Evolutionary conservation across 2,329 filamentous ascomycete genomes (phyloP).

Genomic region (Cladosporium sp.): DNA sequence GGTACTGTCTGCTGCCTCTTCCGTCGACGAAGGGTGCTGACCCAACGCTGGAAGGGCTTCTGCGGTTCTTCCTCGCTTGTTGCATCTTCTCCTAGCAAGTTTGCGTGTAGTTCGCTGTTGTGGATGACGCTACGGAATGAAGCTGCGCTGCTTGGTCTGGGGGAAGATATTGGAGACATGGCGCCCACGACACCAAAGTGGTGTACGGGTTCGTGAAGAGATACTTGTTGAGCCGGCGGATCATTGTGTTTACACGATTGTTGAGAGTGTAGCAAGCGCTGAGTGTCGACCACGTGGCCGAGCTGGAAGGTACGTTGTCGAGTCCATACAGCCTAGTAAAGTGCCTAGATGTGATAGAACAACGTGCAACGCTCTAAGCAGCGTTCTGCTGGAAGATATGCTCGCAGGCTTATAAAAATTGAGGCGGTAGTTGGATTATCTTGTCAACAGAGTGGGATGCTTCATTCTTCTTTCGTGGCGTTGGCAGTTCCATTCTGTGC

Average conservation of each 20-base stretch:
- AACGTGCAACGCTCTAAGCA: not conserved
- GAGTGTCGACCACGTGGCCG: not conserved
- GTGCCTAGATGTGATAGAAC: not conserved
- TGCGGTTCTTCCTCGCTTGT: not conserved
- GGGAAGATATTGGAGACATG: constrained; percentile 5
- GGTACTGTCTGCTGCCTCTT: constrained; percentile 48
- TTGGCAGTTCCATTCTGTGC: not conserved
- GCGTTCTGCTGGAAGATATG: not conserved
- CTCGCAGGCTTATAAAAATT: not conserved
- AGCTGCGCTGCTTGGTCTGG: not conserved
- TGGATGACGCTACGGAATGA: constrained; percentile 16
- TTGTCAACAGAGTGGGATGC: not conserved
- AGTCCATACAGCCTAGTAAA: not conserved
- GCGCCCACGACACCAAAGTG: not conserved
- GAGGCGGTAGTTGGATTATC: not conserved
- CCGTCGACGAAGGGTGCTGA: constrained; percentile 67
- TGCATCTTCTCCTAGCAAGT: not conserved
- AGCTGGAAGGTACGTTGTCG: not conserved
- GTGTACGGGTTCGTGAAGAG: not conserved
- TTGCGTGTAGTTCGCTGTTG: not conserved
- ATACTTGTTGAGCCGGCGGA: not conserved
- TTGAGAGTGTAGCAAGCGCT: not conserved
- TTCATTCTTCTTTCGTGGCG: not conserved
- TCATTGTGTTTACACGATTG: not conserved
- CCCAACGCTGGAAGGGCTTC: constrained; percentile 72